phyloP scores from a whole-genome alignment of 257 asterid species.

The Solanum paucissectum region DNA sequence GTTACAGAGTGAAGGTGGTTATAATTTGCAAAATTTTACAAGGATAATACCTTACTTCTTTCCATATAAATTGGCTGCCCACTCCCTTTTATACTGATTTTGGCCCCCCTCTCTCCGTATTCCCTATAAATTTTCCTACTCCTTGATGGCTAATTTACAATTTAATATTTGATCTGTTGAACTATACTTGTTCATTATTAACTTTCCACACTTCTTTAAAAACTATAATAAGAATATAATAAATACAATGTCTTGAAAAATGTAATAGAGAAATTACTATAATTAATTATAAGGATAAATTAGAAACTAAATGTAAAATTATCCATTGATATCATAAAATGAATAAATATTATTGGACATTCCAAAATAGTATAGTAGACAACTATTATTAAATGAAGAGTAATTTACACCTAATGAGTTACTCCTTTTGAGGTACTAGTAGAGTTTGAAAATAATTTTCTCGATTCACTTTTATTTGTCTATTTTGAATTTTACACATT shows the following conservation, averaged over 20 bases:
- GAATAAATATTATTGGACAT: too few species aligned
- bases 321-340: too few species aligned
- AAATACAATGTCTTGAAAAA: too few species aligned
- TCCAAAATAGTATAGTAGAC: rapidly evolving
- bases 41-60: not conserved
- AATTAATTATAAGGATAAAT: too few species aligned
- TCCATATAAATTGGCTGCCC: not conserved
- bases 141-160: not conserved
- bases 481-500: too few species aligned
- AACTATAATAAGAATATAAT: too few species aligned
- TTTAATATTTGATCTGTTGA: not conserved
- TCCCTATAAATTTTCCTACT: not conserved
- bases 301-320: too few species aligned
- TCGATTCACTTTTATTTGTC: too few species aligned
- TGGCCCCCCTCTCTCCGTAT: not conserved
- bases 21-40: not conserved
- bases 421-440: not conserved
- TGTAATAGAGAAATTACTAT: too few species aligned
- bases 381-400: too few species aligned
- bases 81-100: not conserved
- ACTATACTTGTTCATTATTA: too few species aligned
- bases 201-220: too few species aligned
- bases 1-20: not conserved
- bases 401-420: not conserved
- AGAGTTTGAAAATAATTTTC: not conserved